Conservation (phyloP, 495 filamentous ascomycete genomes). For the Penicillium herquei region DNA sequence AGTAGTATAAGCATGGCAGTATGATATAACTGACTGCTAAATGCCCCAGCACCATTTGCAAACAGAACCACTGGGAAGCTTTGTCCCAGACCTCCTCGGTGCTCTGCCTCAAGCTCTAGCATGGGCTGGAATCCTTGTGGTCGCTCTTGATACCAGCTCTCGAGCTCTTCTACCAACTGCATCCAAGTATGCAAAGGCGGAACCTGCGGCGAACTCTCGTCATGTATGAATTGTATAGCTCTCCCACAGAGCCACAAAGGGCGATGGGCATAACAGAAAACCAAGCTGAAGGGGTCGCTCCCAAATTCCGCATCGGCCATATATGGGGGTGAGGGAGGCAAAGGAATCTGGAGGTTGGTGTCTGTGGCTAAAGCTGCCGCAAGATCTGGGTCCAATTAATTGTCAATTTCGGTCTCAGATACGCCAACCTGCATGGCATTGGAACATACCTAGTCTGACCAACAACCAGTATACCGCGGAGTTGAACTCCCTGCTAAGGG, state of each 20-base stretch:
- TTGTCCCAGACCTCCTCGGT: conserved; percentile 14
- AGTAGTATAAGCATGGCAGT: conserved; percentile 42
- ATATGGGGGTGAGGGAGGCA: conserved; percentile 22
- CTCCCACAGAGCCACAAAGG: conserved; percentile 34
- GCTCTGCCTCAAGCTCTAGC: conserved; percentile 24
- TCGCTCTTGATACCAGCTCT: conserved; percentile 35
- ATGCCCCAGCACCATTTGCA: conserved; percentile 36
- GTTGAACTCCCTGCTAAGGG: conserved; percentile 18
- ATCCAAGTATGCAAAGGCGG: conserved; percentile 23
- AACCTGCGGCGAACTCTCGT: conserved; percentile 19
- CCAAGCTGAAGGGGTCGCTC: conserved; percentile 20
- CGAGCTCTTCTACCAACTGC: conserved; percentile 27
- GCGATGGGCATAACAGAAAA: conserved; percentile 23
- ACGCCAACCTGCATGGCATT: neutral
- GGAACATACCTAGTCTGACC: conserved; percentile 30
- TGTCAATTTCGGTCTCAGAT: neutral
- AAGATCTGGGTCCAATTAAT: conserved; percentile 21
- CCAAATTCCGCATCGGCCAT: conserved; percentile 9
- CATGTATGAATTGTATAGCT: conserved; percentile 20
- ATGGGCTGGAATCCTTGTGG: conserved; percentile 34
- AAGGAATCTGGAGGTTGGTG: conserved; percentile 17
- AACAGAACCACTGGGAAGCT: conserved; percentile 41
- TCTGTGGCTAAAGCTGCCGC: conserved; percentile 28
- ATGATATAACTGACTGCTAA: conserved; percentile 43
- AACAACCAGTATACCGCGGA: conserved; percentile 38